Conservation (phyloP, 1,284 basidiomycete species). For the Blastosporella zonata region DNA sequence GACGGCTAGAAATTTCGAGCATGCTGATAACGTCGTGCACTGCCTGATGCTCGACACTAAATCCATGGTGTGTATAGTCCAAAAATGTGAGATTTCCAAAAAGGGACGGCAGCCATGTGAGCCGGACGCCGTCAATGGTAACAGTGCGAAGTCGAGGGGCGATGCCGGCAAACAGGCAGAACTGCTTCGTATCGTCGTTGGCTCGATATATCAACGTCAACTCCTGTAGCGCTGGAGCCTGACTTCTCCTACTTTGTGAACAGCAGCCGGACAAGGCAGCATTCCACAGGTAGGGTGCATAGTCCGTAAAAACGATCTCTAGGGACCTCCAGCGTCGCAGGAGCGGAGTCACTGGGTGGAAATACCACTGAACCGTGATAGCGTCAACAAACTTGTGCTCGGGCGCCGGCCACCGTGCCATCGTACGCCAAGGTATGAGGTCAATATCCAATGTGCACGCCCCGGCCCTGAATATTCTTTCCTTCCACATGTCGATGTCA, state of each 20-base stretch:
- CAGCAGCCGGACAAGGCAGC: constrained; percentile 53
- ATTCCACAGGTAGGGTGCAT: constrained; percentile 63
- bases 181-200: constrained; percentile 68
- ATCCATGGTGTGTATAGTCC: constrained; percentile 61
- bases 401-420: constrained; percentile 24
- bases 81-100: constrained; percentile 58
- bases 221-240: constrained; percentile 49
- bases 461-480: constrained; percentile 54
- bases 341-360: constrained; percentile 52
- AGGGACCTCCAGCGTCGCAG: constrained; percentile 59
- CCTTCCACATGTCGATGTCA: constrained; percentile 53
- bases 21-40: constrained; percentile 47
- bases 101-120: constrained; percentile 57
- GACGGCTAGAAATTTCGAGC: constrained; percentile 41
- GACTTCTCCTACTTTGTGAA: constrained; percentile 30
- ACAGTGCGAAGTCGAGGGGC: constrained; percentile 53
- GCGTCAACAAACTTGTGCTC: constrained; percentile 39
- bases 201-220: constrained; percentile 54
- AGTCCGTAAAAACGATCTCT: constrained; percentile 50
- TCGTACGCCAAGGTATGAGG: constrained; percentile 34
- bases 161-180: constrained; percentile 57
- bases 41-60: constrained; percentile 44
- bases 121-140: constrained; percentile 58
- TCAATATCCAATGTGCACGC: constrained; percentile 57
- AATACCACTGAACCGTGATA: constrained; percentile 53